Evolutionary conservation across 2,329 filamentous ascomycete genomes (phyloP), one percentile per base, ranked within the genome.

Genomic region (Paecilomyces niveus): DNA sequence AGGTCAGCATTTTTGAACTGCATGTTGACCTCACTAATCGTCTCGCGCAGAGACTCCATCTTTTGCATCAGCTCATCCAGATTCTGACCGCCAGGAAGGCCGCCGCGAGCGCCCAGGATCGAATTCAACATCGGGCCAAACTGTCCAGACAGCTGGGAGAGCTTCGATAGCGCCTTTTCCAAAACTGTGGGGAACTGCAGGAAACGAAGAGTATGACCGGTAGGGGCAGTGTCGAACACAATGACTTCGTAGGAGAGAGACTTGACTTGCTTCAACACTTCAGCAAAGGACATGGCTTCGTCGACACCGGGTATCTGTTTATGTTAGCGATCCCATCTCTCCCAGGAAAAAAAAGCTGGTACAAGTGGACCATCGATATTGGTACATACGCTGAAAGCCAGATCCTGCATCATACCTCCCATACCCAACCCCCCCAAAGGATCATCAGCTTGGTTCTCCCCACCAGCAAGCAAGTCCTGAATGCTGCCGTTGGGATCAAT

Each of bases 261-360:
- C 80, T 97, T 97, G 80, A 99, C 94, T 78, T 99, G 94, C 78
- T 99, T 99, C 70, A 99, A 84, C 64, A 99, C 94, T 80, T 99
- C 94, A 74, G 94, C 94, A 72, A 99, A 99, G 58, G 92, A 97
- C 94, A 99, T 99, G 75, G 94, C 94, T 78, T 99, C 94, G 74
- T 99, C 94, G 62, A 99, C 96, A 78, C 94, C 94, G 18, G 94
- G 94, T 62, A 99, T 99, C 90, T 96, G 67, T 11, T n/a, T n/a
- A 35, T 15, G 56, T 65, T 51, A 62, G 54, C 33, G 35, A 51
- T 26, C 26, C 18, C 8, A 21, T 45, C 35, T n/a, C 18, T 45
- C 60, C 51, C 29, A 18, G 21, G n/a, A 18, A 29, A 56, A 49
- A 45, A 26, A 8, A 61, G 49, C 35, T 56, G 22, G 8, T 57